Evolutionary conservation across 2,329 filamentous ascomycete species (phyloP).

Genomic region (Periglandula ipomoeae): DNA sequence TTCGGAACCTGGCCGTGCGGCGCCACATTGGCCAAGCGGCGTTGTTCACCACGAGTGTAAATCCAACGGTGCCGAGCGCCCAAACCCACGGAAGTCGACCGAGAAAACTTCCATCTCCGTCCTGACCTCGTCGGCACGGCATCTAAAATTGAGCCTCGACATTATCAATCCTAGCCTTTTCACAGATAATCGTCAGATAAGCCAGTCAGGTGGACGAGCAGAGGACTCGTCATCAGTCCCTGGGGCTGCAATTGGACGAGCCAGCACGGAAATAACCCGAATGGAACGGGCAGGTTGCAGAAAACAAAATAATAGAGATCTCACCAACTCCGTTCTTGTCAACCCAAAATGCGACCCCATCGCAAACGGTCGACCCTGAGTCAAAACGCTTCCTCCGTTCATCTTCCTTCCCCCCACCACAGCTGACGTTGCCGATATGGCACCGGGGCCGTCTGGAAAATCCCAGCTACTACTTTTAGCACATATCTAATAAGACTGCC

Average conservation of each 20-base stretch:
- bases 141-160: background rate
- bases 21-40: too few relatives aligned
- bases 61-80: slow-evolving; percentile 1
- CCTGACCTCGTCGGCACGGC: background rate
- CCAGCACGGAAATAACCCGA: background rate
- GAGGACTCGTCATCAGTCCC: background rate
- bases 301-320: background rate
- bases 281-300: background rate
- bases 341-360: too few relatives aligned
- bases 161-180: background rate
- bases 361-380: too few relatives aligned
- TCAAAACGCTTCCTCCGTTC: too few relatives aligned
- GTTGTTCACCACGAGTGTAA: background rate
- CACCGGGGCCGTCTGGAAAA: too few relatives aligned
- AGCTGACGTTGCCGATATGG: too few relatives aligned
- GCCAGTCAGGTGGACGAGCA: background rate
- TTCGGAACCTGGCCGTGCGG: too few relatives aligned
- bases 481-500: too few relatives aligned
- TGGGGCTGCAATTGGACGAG: background rate
- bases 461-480: too few relatives aligned
- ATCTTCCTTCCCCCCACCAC: too few relatives aligned
- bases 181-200: background rate
- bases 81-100: slow-evolving; percentile 10
- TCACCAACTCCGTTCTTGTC: too few relatives aligned
- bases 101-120: background rate